Evolutionary conservation across 805 yeast species (phyloP).

Genomic region (Kuraishia hungarica): DNA sequence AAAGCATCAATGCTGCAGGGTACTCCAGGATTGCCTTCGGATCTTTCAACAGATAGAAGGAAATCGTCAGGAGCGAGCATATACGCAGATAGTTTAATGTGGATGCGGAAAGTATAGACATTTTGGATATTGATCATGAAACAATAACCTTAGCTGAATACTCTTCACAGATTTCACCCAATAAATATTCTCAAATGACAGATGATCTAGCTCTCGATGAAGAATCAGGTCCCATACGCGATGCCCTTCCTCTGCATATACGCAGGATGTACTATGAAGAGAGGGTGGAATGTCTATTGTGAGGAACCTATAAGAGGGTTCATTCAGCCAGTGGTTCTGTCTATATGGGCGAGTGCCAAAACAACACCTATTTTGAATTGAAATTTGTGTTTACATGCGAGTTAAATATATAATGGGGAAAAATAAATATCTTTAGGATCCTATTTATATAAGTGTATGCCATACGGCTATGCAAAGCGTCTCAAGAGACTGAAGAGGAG

Average conservation of each 20-base stretch:
- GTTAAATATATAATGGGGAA: no score
- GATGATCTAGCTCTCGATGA: not conserved
- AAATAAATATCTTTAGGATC: not conserved
- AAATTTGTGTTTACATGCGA: no score
- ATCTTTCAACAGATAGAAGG: conserved; percentile 40
- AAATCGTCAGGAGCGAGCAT: conserved; percentile 30
- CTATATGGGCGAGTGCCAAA: no score
- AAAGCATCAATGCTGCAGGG: conserved; percentile 41
- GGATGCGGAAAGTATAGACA: not conserved
- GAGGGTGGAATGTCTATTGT: no score
- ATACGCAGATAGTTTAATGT: conserved; percentile 39
- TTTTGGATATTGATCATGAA: not conserved
- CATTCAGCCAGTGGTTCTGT: no score
- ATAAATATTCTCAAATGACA: not conserved
- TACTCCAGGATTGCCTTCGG: conserved; percentile 34
- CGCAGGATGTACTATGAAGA: no score
- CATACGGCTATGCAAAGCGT: not conserved
- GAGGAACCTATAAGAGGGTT: no score
- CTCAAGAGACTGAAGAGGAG: not conserved
- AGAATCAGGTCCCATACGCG: not conserved
- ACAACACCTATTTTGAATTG: no score
- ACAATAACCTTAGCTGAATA: not conserved
- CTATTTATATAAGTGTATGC: not conserved
- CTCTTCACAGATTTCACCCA: not conserved
- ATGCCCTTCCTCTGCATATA: not conserved